Conservation (phyloP, 1,139 yeast genomes). For the Lipomyces yarrowii region DNA sequence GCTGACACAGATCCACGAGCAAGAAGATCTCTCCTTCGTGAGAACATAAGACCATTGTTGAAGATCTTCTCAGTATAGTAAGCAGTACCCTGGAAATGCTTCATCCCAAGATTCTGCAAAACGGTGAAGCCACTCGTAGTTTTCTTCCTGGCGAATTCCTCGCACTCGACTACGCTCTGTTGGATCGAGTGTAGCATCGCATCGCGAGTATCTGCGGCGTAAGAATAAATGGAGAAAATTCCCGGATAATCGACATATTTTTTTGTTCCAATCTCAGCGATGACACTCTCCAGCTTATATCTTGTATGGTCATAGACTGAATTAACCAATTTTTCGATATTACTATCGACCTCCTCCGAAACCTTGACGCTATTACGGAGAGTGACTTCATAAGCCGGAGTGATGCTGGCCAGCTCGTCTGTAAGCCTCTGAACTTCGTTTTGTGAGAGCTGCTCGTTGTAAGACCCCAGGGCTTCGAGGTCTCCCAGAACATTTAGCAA, state of each 20-base stretch:
- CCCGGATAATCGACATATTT: slow-evolving; percentile 65
- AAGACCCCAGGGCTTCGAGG: slow-evolving; percentile 57
- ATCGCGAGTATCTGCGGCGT: slow-evolving; percentile 69
- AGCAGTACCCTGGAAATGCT: slow-evolving; percentile 52
- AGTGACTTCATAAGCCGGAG: slow-evolving; percentile 65
- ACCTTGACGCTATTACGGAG: slow-evolving; percentile 57
- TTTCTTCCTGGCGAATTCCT: slow-evolving; percentile 62
- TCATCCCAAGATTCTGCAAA: slow-evolving; percentile 59
- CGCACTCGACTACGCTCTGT: slow-evolving; percentile 66
- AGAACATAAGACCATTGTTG: slow-evolving; percentile 81
- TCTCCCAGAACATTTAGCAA: slow-evolving; percentile 70
- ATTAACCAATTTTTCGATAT: slow-evolving; percentile 64
- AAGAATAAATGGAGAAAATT: slow-evolving; percentile 64
- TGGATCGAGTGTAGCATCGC: slow-evolving; percentile 66
- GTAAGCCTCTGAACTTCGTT: slow-evolving; percentile 54
- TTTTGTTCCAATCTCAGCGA: slow-evolving; percentile 59
- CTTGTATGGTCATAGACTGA: slow-evolving; percentile 65
- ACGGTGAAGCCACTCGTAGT: slow-evolving; percentile 64
- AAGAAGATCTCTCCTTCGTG: slow-evolving; percentile 66
- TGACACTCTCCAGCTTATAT: slow-evolving; percentile 54
- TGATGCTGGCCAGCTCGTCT: slow-evolving; percentile 37
- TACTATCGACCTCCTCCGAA: slow-evolving; percentile 60
- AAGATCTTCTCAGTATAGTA: slow-evolving; percentile 57
- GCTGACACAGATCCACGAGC: slow-evolving; percentile 53
- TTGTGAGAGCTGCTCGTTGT: slow-evolving; percentile 60